Base-by-base conservation (phyloP, 495 filamentous ascomycete genomes). In the Penicillium subrubescens region DNA sequence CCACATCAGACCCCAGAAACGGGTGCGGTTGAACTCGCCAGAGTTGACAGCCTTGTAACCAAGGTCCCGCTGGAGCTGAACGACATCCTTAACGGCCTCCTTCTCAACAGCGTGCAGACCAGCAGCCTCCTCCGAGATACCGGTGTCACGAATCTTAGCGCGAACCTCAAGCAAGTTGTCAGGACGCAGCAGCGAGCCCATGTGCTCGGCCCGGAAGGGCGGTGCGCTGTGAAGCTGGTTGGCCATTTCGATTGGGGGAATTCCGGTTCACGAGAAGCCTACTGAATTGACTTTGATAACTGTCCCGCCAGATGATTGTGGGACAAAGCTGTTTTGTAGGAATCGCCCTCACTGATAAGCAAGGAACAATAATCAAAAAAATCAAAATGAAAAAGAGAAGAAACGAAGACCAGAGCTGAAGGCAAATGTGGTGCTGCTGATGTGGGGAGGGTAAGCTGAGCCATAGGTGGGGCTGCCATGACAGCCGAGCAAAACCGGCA, bases 191-290 rank as follows among this genome's bases (percentile, higher is more conserved):
- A 91, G 81, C 8, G 88, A 91, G 70, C 90, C 89, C 71, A 92
- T 78, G 61, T 91, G 89, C 78, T 92, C 90, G 21, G 88, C 89
- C 63, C 87, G 83, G 77, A 90, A 91, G 14, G 89, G 88, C 53
- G 88, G 86, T 25, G 67, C 65, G 43, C 70, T 72, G 53, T 70
- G 67, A 43, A 73, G 64, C 46, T 70, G 55, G 60, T 35, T 57
- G 19, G 68, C 46, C 71, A 75, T 73, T 5, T 55, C 5, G 63
- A 31, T 31, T 60, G 23, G 31, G 48, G 55, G 54, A 60, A 56
- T 61, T 25, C 37, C 41, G 51, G 31, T n/a, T 25, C 31, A 15
- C n/a, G 34, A 21, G 17, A 27, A 51, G 48, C 48, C 25, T 52
- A 56, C 37, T 56, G 19, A 21, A 14, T 34, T 35, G 8, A 31